These are phyloP conservation scores for Bassia scoparia DNA, from an alignment of 148 eudicot species.

Conservation along the genomic window DNA sequence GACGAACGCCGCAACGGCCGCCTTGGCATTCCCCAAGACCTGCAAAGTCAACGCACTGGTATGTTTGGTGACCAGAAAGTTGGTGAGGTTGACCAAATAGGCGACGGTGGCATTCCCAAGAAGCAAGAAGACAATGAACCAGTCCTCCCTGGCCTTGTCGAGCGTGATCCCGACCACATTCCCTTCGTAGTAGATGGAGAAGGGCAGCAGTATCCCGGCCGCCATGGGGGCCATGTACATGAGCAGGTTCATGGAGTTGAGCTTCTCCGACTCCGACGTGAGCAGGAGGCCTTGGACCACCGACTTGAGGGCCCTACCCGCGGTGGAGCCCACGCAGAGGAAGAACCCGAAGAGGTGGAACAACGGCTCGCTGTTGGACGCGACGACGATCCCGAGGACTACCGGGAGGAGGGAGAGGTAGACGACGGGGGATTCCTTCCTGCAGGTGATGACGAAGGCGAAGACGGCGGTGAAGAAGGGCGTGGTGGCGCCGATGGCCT, in stretches of 20 bases:
- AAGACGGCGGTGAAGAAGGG: constrained; percentile 87
- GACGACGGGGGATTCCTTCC: constrained; percentile 52
- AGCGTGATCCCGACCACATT: constrained; percentile 58
- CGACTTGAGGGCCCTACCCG: constrained; percentile 76
- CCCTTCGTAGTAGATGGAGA: constrained; percentile 67
- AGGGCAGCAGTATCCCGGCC: constrained; percentile 58
- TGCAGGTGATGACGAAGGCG: constrained; percentile 62
- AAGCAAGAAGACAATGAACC: constrained; percentile 60
- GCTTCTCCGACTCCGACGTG: constrained; percentile 60
- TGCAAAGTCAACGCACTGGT: constrained; percentile 83
- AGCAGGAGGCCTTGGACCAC: constrained; percentile 68
- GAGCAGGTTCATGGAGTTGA: constrained; percentile 75
- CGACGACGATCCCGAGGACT: constrained; percentile 72
- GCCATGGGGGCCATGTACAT: constrained; percentile 96
- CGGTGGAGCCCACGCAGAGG: constrained; percentile 71
- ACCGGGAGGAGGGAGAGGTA: constrained; percentile 65
- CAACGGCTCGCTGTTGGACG: constrained; percentile 71
- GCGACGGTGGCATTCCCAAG: constrained; percentile 78
- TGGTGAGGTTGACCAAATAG: constrained; percentile 70
- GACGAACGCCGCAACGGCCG: constrained; percentile 85
- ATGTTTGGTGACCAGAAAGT: constrained; percentile 84
- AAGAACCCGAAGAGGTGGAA: constrained; percentile 70
- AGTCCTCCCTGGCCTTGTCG: constrained; percentile 47
- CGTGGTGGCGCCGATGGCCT: constrained; percentile 83
- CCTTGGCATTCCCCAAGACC: constrained; percentile 86